Conservation (phyloP, 768 basidiomycete genomes). For the Lactarius evosmus region DNA sequence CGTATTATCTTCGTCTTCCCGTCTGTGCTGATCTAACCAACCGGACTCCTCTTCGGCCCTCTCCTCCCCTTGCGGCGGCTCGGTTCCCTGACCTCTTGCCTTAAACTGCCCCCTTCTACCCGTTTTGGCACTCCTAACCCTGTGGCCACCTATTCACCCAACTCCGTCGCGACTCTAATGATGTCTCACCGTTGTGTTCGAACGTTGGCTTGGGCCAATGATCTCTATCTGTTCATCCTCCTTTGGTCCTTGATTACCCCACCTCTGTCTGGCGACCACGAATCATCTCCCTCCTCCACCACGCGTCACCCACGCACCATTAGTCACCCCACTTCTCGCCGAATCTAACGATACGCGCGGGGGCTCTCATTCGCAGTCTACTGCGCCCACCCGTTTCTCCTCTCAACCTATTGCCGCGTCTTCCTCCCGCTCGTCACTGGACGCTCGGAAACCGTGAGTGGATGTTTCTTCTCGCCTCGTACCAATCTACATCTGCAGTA, state of each 20-base stretch:
- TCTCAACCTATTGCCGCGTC: slow-evolving; percentile 44
- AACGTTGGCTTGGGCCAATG: not conserved
- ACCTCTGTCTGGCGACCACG: not conserved
- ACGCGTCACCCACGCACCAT: not conserved
- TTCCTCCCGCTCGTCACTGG: slow-evolving; percentile 51
- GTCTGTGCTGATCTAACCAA: slow-evolving; percentile 14
- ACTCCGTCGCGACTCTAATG: slow-evolving; percentile 3
- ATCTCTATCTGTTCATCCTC: not conserved
- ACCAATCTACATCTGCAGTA: slow-evolving; percentile 25
- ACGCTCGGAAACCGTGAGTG: slow-evolving; percentile 61
- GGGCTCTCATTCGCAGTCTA: slow-evolving; percentile 35
- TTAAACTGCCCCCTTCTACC: not conserved
- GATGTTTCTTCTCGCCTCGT: slow-evolving; percentile 5
- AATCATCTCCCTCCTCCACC: too few relatives aligned
- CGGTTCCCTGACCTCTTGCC: slow-evolving; percentile 10
- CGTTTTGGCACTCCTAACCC: slow-evolving; percentile 4
- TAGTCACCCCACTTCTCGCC: slow-evolving; percentile 49
- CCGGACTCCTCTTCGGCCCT: slow-evolving; percentile 24
- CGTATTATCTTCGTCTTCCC: slow-evolving; percentile 39
- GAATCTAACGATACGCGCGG: slow-evolving; percentile 37
- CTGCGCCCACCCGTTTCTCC: slow-evolving; percentile 44
- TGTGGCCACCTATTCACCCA: not conserved
- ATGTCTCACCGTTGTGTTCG: not conserved
- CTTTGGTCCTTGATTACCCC: not conserved
- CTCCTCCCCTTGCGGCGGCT: slow-evolving; percentile 13